A percentile compares a stretch with the other conserved stretches of the same genome.
These are phyloP conservation scores for Astrothelium subdiscretum DNA, from an alignment of 495 filamentous ascomycete species.

Conservation along the genomic window DNA sequence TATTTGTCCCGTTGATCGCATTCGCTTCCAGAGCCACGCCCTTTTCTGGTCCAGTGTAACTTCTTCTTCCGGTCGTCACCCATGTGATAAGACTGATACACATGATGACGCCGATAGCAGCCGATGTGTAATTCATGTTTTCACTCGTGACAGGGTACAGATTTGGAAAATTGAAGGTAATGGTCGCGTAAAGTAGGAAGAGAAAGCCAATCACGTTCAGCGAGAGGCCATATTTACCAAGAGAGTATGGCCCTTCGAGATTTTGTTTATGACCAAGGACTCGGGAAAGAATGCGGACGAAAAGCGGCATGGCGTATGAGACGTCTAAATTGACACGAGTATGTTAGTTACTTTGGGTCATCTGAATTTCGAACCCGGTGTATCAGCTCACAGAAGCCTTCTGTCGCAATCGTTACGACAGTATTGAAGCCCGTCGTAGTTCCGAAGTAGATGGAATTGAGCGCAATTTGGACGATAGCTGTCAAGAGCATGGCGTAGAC, in stretches of 20 bases:
- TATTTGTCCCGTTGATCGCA: not conserved
- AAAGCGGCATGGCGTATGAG: constrained; percentile 46
- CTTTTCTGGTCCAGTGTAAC: constrained; percentile 38
- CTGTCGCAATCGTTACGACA: constrained; percentile 34
- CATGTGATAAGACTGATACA: constrained; percentile 42
- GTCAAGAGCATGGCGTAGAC: constrained; percentile 6
- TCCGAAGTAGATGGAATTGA: constrained; percentile 14
- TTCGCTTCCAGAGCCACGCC: not conserved
- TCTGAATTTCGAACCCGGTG: not conserved
- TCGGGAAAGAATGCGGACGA: constrained; percentile 40
- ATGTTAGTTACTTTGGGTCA: constrained; percentile 2
- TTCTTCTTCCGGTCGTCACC: constrained; percentile 38
- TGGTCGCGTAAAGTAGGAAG: constrained; percentile 41
- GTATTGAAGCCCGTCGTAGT: constrained; percentile 10
- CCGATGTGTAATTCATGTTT: constrained; percentile 50
- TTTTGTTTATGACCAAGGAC: constrained; percentile 30
- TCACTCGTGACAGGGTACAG: constrained; percentile 36
- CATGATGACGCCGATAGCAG: constrained; percentile 43
- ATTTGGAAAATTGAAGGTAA: constrained; percentile 49
- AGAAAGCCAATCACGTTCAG: constrained; percentile 41
- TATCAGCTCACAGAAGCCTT: constrained; percentile 46
- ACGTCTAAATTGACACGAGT: constrained; percentile 28
- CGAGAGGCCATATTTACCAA: constrained; percentile 24
- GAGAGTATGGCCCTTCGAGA: constrained; percentile 34
- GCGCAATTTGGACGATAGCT: constrained; percentile 5